phyloP scores from a whole-genome alignment of 108 stramenopile genomes.

The Bacterosira constricta region DNA sequence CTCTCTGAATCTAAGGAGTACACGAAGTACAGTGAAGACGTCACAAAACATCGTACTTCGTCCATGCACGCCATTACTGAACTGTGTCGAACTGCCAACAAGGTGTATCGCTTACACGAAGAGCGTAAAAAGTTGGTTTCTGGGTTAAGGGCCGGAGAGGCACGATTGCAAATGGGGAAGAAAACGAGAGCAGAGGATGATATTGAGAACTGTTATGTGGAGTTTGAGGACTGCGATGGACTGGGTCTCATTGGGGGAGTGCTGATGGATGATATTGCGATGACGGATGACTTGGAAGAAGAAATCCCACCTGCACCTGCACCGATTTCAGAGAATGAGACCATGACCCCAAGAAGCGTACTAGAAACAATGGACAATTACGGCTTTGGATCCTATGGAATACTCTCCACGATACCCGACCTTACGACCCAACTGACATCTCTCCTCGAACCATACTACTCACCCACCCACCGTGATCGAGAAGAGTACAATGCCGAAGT shows the following conservation, averaged over 20 bases:
- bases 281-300: not conserved
- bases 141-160: conserved; percentile 50
- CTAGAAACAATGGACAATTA: conserved; percentile 50
- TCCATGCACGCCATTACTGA: conserved; percentile 58
- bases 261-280: not conserved
- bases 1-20: not conserved
- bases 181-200: not conserved
- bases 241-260: conserved; percentile 31
- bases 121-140: conserved; percentile 58
- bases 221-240: conserved; percentile 64
- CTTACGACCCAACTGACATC: conserved; percentile 48
- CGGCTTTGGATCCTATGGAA: conserved; percentile 56
- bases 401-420: conserved; percentile 48
- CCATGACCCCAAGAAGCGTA: not conserved
- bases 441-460: conserved; percentile 58
- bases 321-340: not conserved
- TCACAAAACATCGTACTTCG: conserved; percentile 16
- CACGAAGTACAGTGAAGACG: not conserved
- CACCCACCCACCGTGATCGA: conserved; percentile 36
- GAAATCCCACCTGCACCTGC: not conserved
- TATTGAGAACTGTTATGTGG: conserved; percentile 8
- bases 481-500: conserved; percentile 66
- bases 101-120: conserved; percentile 54
- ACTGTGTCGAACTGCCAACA: conserved; percentile 49
- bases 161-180: conserved; percentile 39